phyloP scores from a whole-genome alignment of 2,329 filamentous ascomycete species.

The Mariannaea sp. region DNA sequence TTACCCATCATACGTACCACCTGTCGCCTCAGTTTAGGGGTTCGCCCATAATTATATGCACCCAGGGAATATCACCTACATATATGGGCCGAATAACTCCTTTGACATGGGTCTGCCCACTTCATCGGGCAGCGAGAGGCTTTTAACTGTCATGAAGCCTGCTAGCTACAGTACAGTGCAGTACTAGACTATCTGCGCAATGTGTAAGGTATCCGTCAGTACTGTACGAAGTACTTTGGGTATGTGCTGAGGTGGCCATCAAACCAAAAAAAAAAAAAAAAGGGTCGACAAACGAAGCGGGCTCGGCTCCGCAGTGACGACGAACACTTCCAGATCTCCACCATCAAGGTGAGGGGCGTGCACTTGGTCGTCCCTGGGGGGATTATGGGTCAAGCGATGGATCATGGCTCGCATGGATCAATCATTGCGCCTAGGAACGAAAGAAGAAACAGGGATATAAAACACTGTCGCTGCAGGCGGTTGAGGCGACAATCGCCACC shows the following conservation, averaged over 20 bases:
- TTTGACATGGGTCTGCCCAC: too few relatives aligned
- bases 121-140: background rate
- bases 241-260: slow-evolving; percentile 11
- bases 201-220: too few relatives aligned
- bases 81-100: background rate
- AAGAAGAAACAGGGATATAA: slow-evolving; percentile 5
- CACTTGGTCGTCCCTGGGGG: slow-evolving; percentile 1
- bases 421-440: slow-evolving; percentile 3
- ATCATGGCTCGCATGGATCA: slow-evolving; percentile 3
- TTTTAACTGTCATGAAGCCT: background rate
- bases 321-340: too few relatives aligned
- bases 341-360: slow-evolving; percentile 23
- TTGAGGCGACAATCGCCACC: slow-evolving; percentile 8
- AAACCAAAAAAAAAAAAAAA: slow-evolving; percentile 13
- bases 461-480: slow-evolving; percentile 9
- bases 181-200: too few relatives aligned
- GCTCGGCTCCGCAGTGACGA: slow-evolving; percentile 26
- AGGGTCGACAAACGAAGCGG: slow-evolving; percentile 5
- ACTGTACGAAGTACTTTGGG: slow-evolving; percentile 2
- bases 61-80: background rate
- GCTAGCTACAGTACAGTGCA: too few relatives aligned
- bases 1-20: background rate
- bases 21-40: background rate
- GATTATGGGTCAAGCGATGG: slow-evolving; percentile 20
- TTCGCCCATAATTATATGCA: background rate